Evolutionary conservation across 78 protist genomes (phyloP).

Genomic region (Dictyostelium brefeldianum): DNA sequence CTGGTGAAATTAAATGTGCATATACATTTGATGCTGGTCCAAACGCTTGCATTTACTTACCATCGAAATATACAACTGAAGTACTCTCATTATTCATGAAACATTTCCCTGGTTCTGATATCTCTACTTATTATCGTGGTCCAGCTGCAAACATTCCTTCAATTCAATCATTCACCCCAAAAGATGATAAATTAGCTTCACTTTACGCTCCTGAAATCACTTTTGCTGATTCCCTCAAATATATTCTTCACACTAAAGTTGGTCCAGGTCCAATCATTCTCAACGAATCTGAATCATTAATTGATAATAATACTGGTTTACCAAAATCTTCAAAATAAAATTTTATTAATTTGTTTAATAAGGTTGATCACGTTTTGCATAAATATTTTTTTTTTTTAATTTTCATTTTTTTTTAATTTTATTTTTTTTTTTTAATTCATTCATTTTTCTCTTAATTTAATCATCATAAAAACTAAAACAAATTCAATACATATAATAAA

Average conservation of each 20-base stretch:
- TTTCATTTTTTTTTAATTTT: too few relatives aligned
- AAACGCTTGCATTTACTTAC: slow-evolving; percentile 94
- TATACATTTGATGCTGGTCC: slow-evolving; percentile 99
- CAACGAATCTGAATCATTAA: slow-evolving; percentile 42
- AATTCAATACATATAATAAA: too few relatives aligned
- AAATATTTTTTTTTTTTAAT: too few relatives aligned
- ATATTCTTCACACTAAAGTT: slow-evolving; percentile 61
- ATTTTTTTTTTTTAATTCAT: too few relatives aligned
- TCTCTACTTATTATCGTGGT: slow-evolving; percentile 55
- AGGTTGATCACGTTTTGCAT: too few relatives aligned
- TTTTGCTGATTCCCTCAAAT: slow-evolving; percentile 44
- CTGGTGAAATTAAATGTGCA: slow-evolving; percentile 84
- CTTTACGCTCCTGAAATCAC: slow-evolving; percentile 27
- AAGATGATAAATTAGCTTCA: slow-evolving; percentile 3
- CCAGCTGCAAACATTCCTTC: neutral
- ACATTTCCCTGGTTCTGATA: slow-evolving; percentile 78
- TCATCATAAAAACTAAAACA: too few relatives aligned
- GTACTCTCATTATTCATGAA: slow-evolving; percentile 59
- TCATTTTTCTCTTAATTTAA: too few relatives aligned
- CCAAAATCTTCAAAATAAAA: slow-evolving; percentile 37
- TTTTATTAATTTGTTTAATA: neutral
- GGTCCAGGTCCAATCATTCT: slow-evolving; percentile 78
- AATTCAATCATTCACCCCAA: slow-evolving; percentile 17
- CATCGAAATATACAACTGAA: slow-evolving; percentile 34
- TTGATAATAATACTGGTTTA: slow-evolving; percentile 44